A percentile compares a stretch with the other conserved stretches of the same genome.
These are phyloP conservation scores for Citrus unshiu DNA, from an alignment of 345 rosid species.

Conservation along the genomic window DNA sequence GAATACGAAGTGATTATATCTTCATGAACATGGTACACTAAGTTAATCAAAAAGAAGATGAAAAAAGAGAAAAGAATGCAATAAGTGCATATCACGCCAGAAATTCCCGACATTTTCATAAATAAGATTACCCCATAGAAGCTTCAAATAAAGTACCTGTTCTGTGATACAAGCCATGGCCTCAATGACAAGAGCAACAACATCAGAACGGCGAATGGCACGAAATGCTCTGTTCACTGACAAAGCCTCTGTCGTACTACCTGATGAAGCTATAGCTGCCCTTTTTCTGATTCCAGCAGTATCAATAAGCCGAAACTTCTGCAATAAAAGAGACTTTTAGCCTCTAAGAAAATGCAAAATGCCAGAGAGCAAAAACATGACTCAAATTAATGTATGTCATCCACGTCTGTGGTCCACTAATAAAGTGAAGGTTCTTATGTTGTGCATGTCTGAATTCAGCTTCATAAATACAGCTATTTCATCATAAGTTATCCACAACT, in stretches of 20 bases:
- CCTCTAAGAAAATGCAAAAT: slow-evolving; percentile 11
- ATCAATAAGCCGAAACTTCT: slow-evolving; percentile 91
- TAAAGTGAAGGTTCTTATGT: neutral
- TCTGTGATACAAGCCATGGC: slow-evolving; percentile 96
- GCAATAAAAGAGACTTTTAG: slow-evolving; percentile 27
- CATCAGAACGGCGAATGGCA: slow-evolving; percentile 92
- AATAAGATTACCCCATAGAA: slow-evolving; percentile 2
- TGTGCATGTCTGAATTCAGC: neutral
- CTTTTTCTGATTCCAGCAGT: slow-evolving; percentile 97
- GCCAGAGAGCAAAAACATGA: neutral
- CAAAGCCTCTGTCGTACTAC: slow-evolving; percentile 85
- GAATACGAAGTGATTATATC: neutral
- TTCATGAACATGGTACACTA: neutral
- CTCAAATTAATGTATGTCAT: neutral
- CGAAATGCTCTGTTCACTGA: slow-evolving; percentile 94
- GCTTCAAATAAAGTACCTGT: slow-evolving; percentile 52
- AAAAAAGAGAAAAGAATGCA: neutral
- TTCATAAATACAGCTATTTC: neutral
- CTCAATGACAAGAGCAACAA: slow-evolving; percentile 94
- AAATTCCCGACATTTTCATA: neutral
- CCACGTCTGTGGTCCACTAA: neutral
- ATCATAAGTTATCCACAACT: neutral
- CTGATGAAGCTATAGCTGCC: slow-evolving; percentile 84
- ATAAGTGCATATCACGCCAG: neutral
- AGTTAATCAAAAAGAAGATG: neutral